Percentiles rank a stretch among this genome's conserved stretches.
phyloP scores from a whole-genome alignment of 208 protist species.

The Leishmania gerbilli region DNA sequence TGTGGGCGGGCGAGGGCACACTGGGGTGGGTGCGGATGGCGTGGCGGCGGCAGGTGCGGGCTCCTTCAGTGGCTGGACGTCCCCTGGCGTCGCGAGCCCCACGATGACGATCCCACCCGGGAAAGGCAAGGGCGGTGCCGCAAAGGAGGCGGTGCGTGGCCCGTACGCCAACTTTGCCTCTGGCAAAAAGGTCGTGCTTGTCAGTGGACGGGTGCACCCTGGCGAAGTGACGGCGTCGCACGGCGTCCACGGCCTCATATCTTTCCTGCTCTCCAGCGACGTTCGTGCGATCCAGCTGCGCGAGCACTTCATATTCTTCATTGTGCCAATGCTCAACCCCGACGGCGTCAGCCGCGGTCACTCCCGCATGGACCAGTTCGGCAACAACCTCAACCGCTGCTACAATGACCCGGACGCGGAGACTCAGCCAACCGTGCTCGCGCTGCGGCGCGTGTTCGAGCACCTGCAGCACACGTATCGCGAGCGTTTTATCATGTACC shows the following conservation, averaged over 20 bases:
- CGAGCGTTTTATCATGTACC: constrained; percentile 84
- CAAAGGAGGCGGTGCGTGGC: constrained; percentile 31
- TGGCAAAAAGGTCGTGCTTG: constrained; percentile 88
- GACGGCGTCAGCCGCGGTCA: constrained; percentile 94
- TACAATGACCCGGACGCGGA: constrained; percentile 84
- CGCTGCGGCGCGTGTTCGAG: constrained; percentile 81
- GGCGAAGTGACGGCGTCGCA: constrained; percentile 92
- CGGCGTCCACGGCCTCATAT: constrained; percentile 90
- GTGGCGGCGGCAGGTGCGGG: background rate
- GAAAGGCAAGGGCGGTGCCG: constrained; percentile 14
- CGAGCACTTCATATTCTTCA: constrained; percentile 93
- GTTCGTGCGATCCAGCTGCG: constrained; percentile 61
- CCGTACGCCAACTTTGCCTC: constrained; percentile 75
- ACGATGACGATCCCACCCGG: background rate
- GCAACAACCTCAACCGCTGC: constrained; percentile 94
- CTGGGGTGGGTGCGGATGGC: background rate
- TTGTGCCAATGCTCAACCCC: constrained; percentile 94
- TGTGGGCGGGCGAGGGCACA: background rate
- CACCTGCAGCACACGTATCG: constrained; percentile 62
- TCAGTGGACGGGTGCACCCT: constrained; percentile 93
- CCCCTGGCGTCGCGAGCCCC: background rate
- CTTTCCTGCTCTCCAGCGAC: constrained; percentile 78
- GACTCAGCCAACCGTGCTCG: constrained; percentile 81
- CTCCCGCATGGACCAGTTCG: constrained; percentile 89
- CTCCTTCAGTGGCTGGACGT: background rate